Evolutionary conservation across 805 yeast species (phyloP).

Genomic region (Metschnikowia corniflorae): DNA sequence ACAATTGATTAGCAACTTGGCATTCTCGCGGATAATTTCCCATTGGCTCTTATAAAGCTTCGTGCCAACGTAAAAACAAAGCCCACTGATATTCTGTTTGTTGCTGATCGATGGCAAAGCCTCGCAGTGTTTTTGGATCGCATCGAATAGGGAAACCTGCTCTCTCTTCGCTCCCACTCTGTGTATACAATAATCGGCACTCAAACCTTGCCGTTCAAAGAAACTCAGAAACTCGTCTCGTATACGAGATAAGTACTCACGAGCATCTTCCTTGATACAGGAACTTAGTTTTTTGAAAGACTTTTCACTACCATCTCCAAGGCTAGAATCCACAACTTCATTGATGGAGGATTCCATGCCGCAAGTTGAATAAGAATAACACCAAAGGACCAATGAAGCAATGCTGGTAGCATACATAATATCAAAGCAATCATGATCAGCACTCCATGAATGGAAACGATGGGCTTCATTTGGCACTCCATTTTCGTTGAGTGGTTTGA

Average conservation of each 20-base stretch:
- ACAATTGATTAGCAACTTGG: constrained; percentile 39
- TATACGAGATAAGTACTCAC: constrained; percentile 32
- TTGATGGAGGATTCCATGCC: constrained; percentile 31
- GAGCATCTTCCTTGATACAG: constrained; percentile 35
- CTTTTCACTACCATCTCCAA: constrained; percentile 14
- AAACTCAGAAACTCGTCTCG: constrained; percentile 28
- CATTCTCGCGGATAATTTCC: constrained; percentile 42
- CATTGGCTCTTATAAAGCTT: constrained; percentile 37
- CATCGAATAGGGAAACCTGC: constrained; percentile 25
- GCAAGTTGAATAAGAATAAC: constrained; percentile 31
- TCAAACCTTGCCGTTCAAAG: constrained; percentile 4
- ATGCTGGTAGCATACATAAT: constrained; percentile 35
- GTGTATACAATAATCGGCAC: constrained; percentile 12
- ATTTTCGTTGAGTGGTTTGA: constrained; percentile 24
- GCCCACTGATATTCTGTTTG: constrained; percentile 39
- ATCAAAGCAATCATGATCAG: constrained; percentile 35
- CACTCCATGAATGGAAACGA: constrained; percentile 26
- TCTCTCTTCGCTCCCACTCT: constrained; percentile 3
- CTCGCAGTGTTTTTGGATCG: constrained; percentile 32
- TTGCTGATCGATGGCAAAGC: constrained; percentile 29
- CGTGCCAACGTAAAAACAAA: constrained; percentile 40
- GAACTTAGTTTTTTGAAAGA: constrained; percentile 21
- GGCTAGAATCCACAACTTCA: constrained; percentile 13
- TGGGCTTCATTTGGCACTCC: constrained; percentile 11
- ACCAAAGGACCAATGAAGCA: constrained; percentile 40